Conservation (phyloP, 345 rosid genomes). For the Lepidium sativum region DNA sequence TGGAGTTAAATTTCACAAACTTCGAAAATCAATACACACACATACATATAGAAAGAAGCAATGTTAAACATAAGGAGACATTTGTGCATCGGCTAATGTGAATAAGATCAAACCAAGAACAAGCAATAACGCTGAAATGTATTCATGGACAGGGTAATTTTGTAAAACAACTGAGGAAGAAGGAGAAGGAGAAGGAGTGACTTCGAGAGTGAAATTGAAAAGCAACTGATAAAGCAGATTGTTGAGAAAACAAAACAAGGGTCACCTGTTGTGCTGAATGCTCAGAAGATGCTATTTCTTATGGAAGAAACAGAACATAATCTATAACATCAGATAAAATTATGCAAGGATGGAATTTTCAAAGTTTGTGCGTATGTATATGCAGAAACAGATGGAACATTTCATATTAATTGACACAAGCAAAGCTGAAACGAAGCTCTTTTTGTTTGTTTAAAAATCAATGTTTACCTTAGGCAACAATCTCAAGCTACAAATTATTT, state of each 20-base stretch:
- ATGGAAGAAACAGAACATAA: conserved; percentile 32
- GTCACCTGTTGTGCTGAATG: conserved; percentile 60
- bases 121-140: too few species aligned
- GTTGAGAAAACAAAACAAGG: conserved; percentile 81
- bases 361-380: background rate
- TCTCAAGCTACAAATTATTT: conserved; percentile 13
- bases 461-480: conserved; percentile 8
- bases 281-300: conserved; percentile 50
- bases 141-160: too few species aligned
- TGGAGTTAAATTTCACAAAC: background rate
- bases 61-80: background rate
- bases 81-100: too few species aligned
- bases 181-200: conserved; percentile 46
- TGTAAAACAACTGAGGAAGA: too few species aligned
- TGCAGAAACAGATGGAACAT: background rate
- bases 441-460: background rate
- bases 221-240: conserved; percentile 66
- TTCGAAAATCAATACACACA: background rate
- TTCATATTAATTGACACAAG: background rate
- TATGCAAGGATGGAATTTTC: background rate
- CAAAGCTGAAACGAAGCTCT: background rate
- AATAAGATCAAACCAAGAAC: too few species aligned
- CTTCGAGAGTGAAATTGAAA: conserved; percentile 52
- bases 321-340: background rate
- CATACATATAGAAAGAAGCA: background rate